These are phyloP conservation scores for Cladosporium sp. DNA, from an alignment of 2,329 filamentous ascomycete genomes.

Conservation along the genomic window DNA sequence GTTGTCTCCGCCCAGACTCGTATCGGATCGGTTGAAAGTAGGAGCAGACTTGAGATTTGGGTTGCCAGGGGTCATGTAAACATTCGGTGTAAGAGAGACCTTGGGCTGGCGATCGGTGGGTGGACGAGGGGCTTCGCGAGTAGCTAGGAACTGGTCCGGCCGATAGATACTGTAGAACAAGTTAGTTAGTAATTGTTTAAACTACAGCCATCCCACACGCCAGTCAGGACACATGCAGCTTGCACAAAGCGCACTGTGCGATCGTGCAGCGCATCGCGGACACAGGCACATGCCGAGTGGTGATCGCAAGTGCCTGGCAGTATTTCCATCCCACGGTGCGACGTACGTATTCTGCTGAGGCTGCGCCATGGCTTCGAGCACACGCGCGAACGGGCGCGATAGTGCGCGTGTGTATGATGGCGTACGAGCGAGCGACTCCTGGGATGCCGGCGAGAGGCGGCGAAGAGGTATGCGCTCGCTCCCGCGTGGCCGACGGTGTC, in stretches of 20 bases:
- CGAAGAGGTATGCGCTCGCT: slow-evolving; percentile 8
- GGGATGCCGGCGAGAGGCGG: neutral
- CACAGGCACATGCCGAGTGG: neutral
- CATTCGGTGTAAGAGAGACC: slow-evolving; percentile 67
- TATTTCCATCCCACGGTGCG: neutral
- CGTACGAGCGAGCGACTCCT: slow-evolving; percentile 9
- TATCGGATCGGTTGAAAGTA: slow-evolving; percentile 33
- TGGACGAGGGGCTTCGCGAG: slow-evolving; percentile 86
- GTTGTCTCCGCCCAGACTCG: slow-evolving; percentile 37
- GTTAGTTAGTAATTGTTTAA: neutral
- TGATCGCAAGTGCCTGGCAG: neutral
- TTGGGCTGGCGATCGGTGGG: slow-evolving; percentile 67
- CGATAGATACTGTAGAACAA: slow-evolving; percentile 51
- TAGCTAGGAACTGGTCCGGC: slow-evolving; percentile 83
- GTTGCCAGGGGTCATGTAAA: slow-evolving; percentile 66
- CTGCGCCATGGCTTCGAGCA: slow-evolving; percentile 9
- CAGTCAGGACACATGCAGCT: neutral
- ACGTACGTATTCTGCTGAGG: slow-evolving; percentile 16
- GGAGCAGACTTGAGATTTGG: slow-evolving; percentile 51
- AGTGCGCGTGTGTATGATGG: neutral
- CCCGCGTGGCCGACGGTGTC: neutral
- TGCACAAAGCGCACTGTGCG: neutral
- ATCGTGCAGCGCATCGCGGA: neutral
- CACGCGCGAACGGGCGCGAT: slow-evolving; percentile 3
- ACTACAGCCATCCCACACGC: neutral